Percentiles rank a stretch among this genome's conserved stretches.
Conservation (phyloP, 2,329 filamentous ascomycete species). For the Coleophoma eucalyptorum region DNA sequence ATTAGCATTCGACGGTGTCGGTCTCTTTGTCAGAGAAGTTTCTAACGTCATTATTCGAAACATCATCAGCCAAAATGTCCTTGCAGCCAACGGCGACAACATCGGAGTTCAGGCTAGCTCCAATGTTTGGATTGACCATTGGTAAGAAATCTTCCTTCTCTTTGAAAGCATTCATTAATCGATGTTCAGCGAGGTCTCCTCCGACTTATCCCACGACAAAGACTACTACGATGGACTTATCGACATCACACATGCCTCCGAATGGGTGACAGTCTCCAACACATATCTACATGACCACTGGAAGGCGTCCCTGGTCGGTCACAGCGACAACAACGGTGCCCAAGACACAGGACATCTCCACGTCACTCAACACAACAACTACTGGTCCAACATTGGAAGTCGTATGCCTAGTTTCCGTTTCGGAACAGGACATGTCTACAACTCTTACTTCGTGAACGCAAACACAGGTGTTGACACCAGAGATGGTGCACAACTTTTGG, state of each 20-base stretch:
- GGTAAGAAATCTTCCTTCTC: slow-evolving; percentile 2
- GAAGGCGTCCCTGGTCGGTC: slow-evolving; percentile 56
- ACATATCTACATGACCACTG: slow-evolving; percentile 53
- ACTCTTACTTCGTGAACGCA: slow-evolving; percentile 42
- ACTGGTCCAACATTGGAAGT: slow-evolving; percentile 60
- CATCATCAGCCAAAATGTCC: slow-evolving; percentile 46
- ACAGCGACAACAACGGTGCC: slow-evolving; percentile 52
- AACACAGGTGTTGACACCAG: slow-evolving; percentile 53
- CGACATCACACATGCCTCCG: slow-evolving; percentile 58
- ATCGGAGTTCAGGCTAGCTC: slow-evolving; percentile 42
- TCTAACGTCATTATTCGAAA: slow-evolving; percentile 56
- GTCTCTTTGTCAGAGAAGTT: slow-evolving; percentile 41
- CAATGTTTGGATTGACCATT: slow-evolving; percentile 46
- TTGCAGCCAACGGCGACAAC: slow-evolving; percentile 41
- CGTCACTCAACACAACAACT: slow-evolving; percentile 65
- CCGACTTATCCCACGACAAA: slow-evolving; percentile 54
- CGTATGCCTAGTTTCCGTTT: slow-evolving; percentile 62
- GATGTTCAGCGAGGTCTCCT: slow-evolving; percentile 1
- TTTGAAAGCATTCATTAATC: not conserved
- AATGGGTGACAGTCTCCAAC: slow-evolving; percentile 55
- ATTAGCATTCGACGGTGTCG: slow-evolving; percentile 37
- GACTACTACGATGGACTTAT: slow-evolving; percentile 68
- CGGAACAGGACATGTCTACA: slow-evolving; percentile 60
- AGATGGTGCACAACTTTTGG: slow-evolving; percentile 49
- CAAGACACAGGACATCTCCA: slow-evolving; percentile 59